Evolutionary conservation across 2,329 filamentous ascomycete species (phyloP), one percentile per base, ranked within the genome.

Genomic region (Aspergillus jensenii): DNA sequence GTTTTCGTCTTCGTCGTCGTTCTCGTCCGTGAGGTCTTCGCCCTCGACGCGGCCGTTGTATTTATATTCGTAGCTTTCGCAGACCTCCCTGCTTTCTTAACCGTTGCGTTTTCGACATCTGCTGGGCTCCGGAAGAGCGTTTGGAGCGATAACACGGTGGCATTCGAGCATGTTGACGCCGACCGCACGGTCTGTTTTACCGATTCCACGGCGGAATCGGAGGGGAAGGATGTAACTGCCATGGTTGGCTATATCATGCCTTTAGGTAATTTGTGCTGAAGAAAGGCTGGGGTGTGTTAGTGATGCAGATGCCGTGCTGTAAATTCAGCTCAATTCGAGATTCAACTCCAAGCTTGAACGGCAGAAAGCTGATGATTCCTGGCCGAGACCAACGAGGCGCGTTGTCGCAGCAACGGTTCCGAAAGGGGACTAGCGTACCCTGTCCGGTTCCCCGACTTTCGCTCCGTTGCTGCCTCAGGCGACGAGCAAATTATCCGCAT

Each of bases 111-210:
- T 51, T 67, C 65, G 41, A 58, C 58, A 33, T 71, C 71, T 17
- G 52, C 43, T 21, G 67, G 23, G 27, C 64, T 63, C 59, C 72
- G 69, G 55, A 78, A 71, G 46, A 78, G 71, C 51, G 68, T 69
- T 65, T 76, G 73, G 61, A 78, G 70, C 51, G 74, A 70, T 56
- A 69, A 65, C 52, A 78, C 70, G 14, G 75, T 78, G 47, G 70
- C 68, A 59, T 69, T 66, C 44, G 82, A 84, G 72, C 84, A 87
- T 64, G 79, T 84, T 47, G 80, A 73, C 12, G 78, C 78, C 54
- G 80, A 83, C 60, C 80, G 75, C 62, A 86, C 74, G 43, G 83
- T 82, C 59, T 76, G 74, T 67, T 84, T 86, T 67, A 85, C 79
- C 59, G 81, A 78, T 53, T 76, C 73, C 43, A 69, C 62, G 17